Evolutionary conservation across 75 land plant species (phyloP).

Genomic region (Pinus tabuliformis): DNA sequence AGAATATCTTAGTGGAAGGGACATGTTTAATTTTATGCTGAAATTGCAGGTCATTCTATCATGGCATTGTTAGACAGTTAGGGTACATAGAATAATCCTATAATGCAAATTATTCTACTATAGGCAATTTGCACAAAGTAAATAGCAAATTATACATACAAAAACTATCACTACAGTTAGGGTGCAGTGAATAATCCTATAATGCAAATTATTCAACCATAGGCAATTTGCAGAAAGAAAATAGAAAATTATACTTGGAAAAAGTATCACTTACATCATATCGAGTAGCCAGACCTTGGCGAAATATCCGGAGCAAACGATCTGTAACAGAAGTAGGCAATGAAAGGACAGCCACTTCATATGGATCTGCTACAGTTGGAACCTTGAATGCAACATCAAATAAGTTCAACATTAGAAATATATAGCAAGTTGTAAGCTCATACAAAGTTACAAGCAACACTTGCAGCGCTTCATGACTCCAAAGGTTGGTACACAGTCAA

Average conservation of each 20-base stretch:
- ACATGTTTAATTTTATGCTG: too few relatives aligned
- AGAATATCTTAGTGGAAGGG: too few relatives aligned
- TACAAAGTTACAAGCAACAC: neutral
- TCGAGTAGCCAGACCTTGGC: conserved; percentile 33
- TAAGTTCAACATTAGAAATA: neutral
- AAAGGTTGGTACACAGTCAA: neutral
- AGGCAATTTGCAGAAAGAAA: too few relatives aligned
- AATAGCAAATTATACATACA: too few relatives aligned
- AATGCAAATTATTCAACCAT: neutral
- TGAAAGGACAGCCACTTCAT: conserved; percentile 30
- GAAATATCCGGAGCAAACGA: conserved; percentile 27
- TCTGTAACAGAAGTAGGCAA: conserved; percentile 26
- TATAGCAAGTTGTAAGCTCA: neutral
- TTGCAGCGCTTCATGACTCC: neutral
- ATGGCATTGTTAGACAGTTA: neutral
- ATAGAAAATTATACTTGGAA: too few relatives aligned
- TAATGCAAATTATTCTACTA: neutral
- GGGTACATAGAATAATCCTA: neutral
- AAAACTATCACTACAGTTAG: neutral
- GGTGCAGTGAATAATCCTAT: neutral
- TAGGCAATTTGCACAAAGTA: too few relatives aligned
- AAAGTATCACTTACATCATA: conserved; percentile 26
- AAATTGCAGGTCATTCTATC: too few relatives aligned
- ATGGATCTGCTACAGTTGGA: conserved; percentile 21
- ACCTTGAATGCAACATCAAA: conserved; percentile 8